These are phyloP conservation scores for Castanea crenata DNA, from an alignment of 306 rosid species.

Conservation along the genomic window DNA sequence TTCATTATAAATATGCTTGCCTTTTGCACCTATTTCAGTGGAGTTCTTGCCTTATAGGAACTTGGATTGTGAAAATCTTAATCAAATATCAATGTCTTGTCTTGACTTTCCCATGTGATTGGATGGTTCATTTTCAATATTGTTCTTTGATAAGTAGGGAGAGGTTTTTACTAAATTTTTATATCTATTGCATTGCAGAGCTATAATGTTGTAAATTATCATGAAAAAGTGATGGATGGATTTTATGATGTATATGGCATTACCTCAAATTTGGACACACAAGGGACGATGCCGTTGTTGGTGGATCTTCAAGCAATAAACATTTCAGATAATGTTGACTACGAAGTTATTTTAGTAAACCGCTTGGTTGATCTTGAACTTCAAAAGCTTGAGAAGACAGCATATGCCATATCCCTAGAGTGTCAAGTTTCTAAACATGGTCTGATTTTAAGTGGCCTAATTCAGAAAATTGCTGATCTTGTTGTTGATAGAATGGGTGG, in stretches of 20 bases:
- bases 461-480: conserved; percentile 85
- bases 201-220: conserved; percentile 78
- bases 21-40: not conserved
- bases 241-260: conserved; percentile 87
- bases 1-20: not conserved
- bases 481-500: conserved; percentile 98
- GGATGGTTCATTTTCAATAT: not conserved
- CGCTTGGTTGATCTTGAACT: conserved; percentile 65
- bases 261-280: conserved; percentile 53
- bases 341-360: conserved; percentile 82
- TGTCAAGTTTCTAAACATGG: conserved; percentile 60
- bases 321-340: conserved; percentile 59
- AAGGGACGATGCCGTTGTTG: conserved; percentile 92
- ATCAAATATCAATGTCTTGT: not conserved
- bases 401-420: conserved; percentile 43
- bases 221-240: conserved; percentile 90
- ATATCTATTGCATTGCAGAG: conserved; percentile 54
- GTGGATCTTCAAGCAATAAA: conserved; percentile 67
- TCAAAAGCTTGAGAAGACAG: conserved; percentile 69
- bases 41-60: not conserved
- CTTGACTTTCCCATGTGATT: not conserved
- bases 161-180: conserved; percentile 27
- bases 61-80: not conserved
- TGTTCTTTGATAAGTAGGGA: not conserved
- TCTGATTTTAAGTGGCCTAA: conserved; percentile 59